Evolutionary conservation across 2,329 filamentous ascomycete species (phyloP), one percentile per base, ranked within the genome.

Genomic region (Hypoxylon sp.): DNA sequence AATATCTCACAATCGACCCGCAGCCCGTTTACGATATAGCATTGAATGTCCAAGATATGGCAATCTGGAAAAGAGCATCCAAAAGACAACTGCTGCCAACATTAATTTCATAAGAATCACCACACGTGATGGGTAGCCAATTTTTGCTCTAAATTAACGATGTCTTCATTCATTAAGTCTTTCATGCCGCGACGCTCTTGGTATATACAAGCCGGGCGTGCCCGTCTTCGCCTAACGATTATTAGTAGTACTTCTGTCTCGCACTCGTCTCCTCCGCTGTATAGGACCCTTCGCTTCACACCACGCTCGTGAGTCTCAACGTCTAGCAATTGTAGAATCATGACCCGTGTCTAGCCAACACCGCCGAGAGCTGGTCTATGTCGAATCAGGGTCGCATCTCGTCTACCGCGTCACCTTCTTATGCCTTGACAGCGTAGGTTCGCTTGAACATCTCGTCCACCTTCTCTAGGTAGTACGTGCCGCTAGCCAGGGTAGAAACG

Each of bases 381-480:
- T 49, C 48, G 46, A 68, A 68, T 51, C 56, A 62, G 60, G 51
- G 62, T 64, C 41, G 48, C 52, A 59, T 41, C 59, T 62, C 60
- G 38, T 26, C 56, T 64, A 42, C 37, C 56, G 63, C 54, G 11
- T 63, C 49, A 51, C 40, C 54, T 21, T 46, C 13, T 65, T 84
- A 93, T 75, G 83, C 87, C 83, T 93, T 90, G 79, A 93, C 74
- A 54, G 82, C 78, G 77, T 95, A 95, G 73, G 84, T 84, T 70
- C 91, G 86, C 80, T 89, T 88, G 87, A 91, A 95, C 89, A 92
- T 92, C 69, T 91, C 89, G 71, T 95, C 90, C 43, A 95, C 84
- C 74, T 88, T 87, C 72, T 85, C 86, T 57, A 95, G 83, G 79
- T 93, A 95, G 81, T 94, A 95, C 18, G 87, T 86, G 57, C 86